Evolutionary conservation across 2,329 filamentous ascomycete species (phyloP).

Genomic region (Phyllosticta capitalensis): DNA sequence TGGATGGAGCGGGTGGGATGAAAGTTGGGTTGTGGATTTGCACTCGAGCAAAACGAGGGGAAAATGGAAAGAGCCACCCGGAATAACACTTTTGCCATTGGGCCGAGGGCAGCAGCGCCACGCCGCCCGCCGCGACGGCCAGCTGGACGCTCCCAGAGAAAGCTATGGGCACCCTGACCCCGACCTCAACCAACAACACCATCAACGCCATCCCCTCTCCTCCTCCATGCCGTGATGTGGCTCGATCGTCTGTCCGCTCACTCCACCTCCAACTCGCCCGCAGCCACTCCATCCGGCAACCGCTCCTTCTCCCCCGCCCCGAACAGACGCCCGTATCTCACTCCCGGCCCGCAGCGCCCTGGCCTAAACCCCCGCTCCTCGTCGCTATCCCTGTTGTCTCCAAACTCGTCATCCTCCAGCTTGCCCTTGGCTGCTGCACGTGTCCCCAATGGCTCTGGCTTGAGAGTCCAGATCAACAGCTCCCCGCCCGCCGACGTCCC

Average conservation of each 20-base stretch:
- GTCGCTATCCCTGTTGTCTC: slow-evolving; percentile 63
- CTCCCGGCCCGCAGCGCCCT: slow-evolving; percentile 58
- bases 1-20: slow-evolving; percentile 11
- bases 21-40: slow-evolving; percentile 11
- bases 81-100: slow-evolving; percentile 8
- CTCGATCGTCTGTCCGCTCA: slow-evolving; percentile 72
- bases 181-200: slow-evolving; percentile 3
- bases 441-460: slow-evolving; percentile 56
- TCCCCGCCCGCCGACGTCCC: slow-evolving; percentile 46
- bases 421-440: slow-evolving; percentile 56
- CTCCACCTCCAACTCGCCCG: slow-evolving; percentile 46
- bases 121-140: background rate
- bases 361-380: slow-evolving; percentile 63
- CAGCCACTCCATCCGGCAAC: slow-evolving; percentile 41
- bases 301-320: slow-evolving; percentile 64
- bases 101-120: background rate
- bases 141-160: background rate
- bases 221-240: slow-evolving; percentile 56
- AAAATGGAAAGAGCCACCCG: slow-evolving; percentile 7
- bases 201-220: slow-evolving; percentile 4
- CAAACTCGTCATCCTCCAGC: slow-evolving; percentile 68
- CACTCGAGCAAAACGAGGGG: slow-evolving; percentile 8
- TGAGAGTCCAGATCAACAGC: slow-evolving; percentile 49
- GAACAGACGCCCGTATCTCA: slow-evolving; percentile 58
- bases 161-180: background rate